Conservation (phyloP, 225 moss, liverwort and hornwort species). For the Ulota crispa region DNA sequence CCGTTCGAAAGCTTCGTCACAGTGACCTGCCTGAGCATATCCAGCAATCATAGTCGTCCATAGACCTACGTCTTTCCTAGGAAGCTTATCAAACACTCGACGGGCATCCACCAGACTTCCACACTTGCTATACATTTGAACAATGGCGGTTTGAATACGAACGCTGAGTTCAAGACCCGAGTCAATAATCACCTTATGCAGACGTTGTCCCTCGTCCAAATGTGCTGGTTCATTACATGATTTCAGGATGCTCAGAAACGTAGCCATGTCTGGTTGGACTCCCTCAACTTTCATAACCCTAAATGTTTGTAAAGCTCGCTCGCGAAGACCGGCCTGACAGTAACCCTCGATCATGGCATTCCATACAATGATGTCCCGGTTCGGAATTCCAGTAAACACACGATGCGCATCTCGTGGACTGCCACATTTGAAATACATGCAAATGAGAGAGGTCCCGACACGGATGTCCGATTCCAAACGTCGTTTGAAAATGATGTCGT, state of each 20-base stretch:
- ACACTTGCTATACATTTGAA: slow-evolving; percentile 52
- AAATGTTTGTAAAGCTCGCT: slow-evolving; percentile 34
- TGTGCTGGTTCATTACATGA: slow-evolving; percentile 28
- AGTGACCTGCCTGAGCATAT: slow-evolving; percentile 35
- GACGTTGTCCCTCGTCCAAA: slow-evolving; percentile 36
- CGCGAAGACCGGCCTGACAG: slow-evolving; percentile 32
- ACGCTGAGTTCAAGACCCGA: slow-evolving; percentile 49
- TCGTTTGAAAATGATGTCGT: slow-evolving; percentile 27
- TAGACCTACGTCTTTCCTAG: slow-evolving; percentile 42
- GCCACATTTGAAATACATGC: slow-evolving; percentile 56
- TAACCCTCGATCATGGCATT: slow-evolving; percentile 56
- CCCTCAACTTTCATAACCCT: slow-evolving; percentile 27
- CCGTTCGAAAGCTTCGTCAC: slow-evolving; percentile 36
- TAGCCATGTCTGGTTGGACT: slow-evolving; percentile 38
- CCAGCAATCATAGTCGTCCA: slow-evolving; percentile 60
- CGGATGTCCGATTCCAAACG: slow-evolving; percentile 42
- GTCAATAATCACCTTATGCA: slow-evolving; percentile 32
- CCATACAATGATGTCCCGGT: slow-evolving; percentile 47
- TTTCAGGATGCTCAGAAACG: slow-evolving; percentile 50
- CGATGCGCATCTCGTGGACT: slow-evolving; percentile 34
- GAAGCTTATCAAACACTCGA: slow-evolving; percentile 44
- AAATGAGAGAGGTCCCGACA: slow-evolving; percentile 50
- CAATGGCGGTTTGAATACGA: slow-evolving; percentile 47
- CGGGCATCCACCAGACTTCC: slow-evolving; percentile 41
- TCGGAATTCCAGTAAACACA: slow-evolving; percentile 34